Evolutionary conservation across 495 filamentous ascomycete species (phyloP), one percentile per base, ranked within the genome.

Genomic region (Trichoderma virens): DNA sequence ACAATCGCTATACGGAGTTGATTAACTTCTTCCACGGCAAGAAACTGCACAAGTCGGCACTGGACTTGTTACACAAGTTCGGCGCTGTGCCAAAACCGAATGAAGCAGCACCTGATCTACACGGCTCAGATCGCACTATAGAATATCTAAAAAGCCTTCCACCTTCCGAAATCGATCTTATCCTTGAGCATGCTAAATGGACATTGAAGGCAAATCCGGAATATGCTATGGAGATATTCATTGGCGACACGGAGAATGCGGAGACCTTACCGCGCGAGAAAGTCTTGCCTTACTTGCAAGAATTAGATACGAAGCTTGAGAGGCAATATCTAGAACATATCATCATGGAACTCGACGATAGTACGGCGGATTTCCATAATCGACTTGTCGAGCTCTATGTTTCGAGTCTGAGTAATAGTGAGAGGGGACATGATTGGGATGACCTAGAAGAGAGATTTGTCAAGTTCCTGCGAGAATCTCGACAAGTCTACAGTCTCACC

Each of bases 1-100:
- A 87, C 61, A 88, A 90, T 47, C 89, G 92, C 59, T 96, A 96
- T 73, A 91, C 88, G 63, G 94, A 98, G 72, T 78, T 99, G 0
- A 93, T 99, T 32, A 93, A 99, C 69, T 99, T 99, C 72, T 87
- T 97, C 65, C 91, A 94, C 67, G 93, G 94, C 62, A 98, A 98
- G 78, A 93, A 88, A 72, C 83, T 97, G 14, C 94, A 99, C 72
- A 86, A 88, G 20, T 86, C 93, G 66, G 94, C 95, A 0, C 79
- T 99, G 28, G 89, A 92, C 61, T 75, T 98, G 34, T 80, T 99
- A 20, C 79, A 84, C 61, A 88, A 86, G 56, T 98, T 98, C 72
- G 94, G 95, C 14, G 83, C 88, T 64, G 83, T 83, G 8, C 83
- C 91, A 11, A 79, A 86, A 18, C 84, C 83, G 30, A 83, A 87